Evolutionary conservation across 2,329 filamentous ascomycete genomes (phyloP), one percentile per base, ranked within the genome.

Genomic region (Rhynchosporium agropyri): DNA sequence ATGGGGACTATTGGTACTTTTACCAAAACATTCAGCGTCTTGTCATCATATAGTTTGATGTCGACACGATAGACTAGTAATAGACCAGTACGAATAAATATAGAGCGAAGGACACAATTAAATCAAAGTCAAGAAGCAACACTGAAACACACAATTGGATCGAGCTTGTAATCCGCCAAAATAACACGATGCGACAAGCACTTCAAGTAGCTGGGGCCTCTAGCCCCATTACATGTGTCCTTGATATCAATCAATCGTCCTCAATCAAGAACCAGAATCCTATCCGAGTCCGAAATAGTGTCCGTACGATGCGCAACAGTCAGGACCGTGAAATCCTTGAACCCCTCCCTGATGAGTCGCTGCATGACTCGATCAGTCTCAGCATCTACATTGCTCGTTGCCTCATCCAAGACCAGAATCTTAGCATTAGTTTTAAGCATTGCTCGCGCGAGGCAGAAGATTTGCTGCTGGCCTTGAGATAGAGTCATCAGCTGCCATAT

Each of bases 401-500:
- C 72, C 63, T 75, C 74, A 49, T 75, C 74, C 9, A 75, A 54
- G 7, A 77, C 69, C 0, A 78, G 61, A 13, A 81, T 68, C 1
- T 72, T 74, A 2, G 69, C 68, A 15, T 68, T 67, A 3, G 50
- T 3, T 4, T 70, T 67, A 43, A 83, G 67, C 13, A 83, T 69
- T 0, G 80, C 77, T 56, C 82, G 71, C 0, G 81, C 80, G 0
- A 84, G 71, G 48, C 77, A 78, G 58, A 84, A 79, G 0, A 84
- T 26, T 74, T 68, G 65, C 7, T 62, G 70, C 63, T 83, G 78
- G 0, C 81, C 80, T 29, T 78, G 76, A 0, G 79, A 81, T 75
- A 98, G 93, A 0, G 92, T 96, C n/a, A 4, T 64, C 62, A 1
- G 79, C 75, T 20, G 77, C 76, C 66, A 88, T 78, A 1, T 65